Base-by-base conservation (phyloP, 2,329 filamentous ascomycete species). In the Aureobasidium pullulans region DNA sequence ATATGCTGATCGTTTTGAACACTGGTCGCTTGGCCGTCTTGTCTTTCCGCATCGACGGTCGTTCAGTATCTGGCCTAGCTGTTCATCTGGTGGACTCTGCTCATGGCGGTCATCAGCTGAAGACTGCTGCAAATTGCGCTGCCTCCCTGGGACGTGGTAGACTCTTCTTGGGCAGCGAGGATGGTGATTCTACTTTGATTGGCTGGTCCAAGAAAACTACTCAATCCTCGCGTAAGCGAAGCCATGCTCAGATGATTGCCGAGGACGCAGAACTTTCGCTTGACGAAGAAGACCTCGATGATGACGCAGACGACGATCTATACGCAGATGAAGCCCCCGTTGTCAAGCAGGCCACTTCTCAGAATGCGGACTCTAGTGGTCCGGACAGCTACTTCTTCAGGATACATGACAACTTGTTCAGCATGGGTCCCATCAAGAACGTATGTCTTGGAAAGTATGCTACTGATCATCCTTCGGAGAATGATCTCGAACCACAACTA, bases 21-120 rank as follows among this genome's bases (percentile, higher is more conserved):
- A 85, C 87, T 65, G 94, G 94, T 0, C 81, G 82, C 19, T 78
- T 96, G 49, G 84, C 84, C 9, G 81, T 94, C 23, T 73, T 97
- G 11, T 86, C 83, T 15, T 96, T 99, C 75, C 86, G 85, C 58
- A 83, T 96, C 62, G 92, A 96, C 70, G 94, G 95, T 15, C 84
- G 94, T 58, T 95, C 89, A 2, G 90, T 99, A 1, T 96, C 92
- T 29, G 91, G 90, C 1, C 79, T 99, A 62, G 84, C 81, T n/a
- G 75, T 99, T 57, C 84, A 83, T 63, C 73, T 83, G 40, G 77
- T 96, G 5, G 69, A 82, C 4, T 67, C 75, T 40, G 84, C 89
- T 57, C 78, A 81, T 28, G 87, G 88, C 9, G 87, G 87, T 7
- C 70, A 74, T 32, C 62, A 89, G 9, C 69, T 95, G 60, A 80